Base-by-base conservation (phyloP, 2,329 filamentous ascomycete species). In the Hansfordia pulvinata region DNA sequence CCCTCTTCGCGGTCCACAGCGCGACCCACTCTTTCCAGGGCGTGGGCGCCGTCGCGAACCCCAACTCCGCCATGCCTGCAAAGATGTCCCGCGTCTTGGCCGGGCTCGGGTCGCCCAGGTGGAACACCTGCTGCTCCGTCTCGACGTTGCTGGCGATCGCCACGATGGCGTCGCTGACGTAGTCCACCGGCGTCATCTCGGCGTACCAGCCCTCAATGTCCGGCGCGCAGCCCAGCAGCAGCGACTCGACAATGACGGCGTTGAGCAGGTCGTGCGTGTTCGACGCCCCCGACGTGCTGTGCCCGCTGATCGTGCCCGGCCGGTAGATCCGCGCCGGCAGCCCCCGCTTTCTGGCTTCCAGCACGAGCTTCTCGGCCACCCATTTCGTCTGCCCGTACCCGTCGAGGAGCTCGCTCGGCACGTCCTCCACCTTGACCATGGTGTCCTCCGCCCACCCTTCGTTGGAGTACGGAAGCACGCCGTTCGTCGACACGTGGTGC, bases 121-220 rank as follows among this genome's bases (percentile, higher is more conserved):
- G 81, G 51, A 81, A 83, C 6, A 85, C 53, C 0, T 62, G 61
- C 40, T 81, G 76, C 8, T 72, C 60, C 2, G 62, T 59, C 19
- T 74, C 60, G 1, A 56, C 64, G 31, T 82, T 64, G 37, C 76
- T 72, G 20, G 75, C 65, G 12, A 86, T 63, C 11, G 77, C 70
- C 14, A 80, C 57, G 36, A 88, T 81, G 4, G 78, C 72, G 35
- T 72, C 73, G 52, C 74, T 80, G 31, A 85, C 78, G 41, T 82
- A 85, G 49, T 88, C 80, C 10, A 84, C 81, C 0, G 81, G 80
- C 0, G 81, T 85, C 80, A 86, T 86, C 53, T 88, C 81, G 2
- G 78, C 69, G 26, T 75, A 69, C 81, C 81, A 88, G 21, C 73
- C 73, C 26, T 76, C 63, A 4, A 85, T 72, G 28, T 80, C 64